Base-by-base conservation (phyloP, 164 flowering plant species). In the Magnolia kwangsiensis region DNA sequence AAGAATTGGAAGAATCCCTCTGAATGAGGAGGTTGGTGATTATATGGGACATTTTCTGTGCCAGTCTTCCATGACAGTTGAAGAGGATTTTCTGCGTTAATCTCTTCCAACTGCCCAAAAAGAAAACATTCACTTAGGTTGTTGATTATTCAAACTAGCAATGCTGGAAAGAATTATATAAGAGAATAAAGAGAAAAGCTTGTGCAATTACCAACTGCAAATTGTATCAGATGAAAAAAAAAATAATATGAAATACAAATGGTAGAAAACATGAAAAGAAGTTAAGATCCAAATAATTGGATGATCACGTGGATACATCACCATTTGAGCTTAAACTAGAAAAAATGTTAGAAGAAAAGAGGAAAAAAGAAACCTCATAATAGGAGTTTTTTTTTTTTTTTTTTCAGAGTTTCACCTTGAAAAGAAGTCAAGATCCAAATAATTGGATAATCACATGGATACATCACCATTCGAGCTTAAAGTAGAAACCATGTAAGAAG, bases 1-100 rank as follows among this genome's bases (percentile, higher is more conserved):
- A 89, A 51, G 66, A 88, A 89, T 74, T 88, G 92, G 80, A 86
- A 90, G 69, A 91, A 81, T 3, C 83, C 88, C 70, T 91, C 88
- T 29, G 88, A 70, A 31, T 86, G 91, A 78, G 86, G 71, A 71
- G 78, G 84, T 27, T 87, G 90, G 27, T 76, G 80, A 14, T 63
- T 80, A 71, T 78, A 90, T 0, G 78, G 70, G 37, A 84, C 80
- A 51, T 79, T 78, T 37, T 84, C 88, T n/a, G 82, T 85, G 51
- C 84, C 80, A 23, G 76, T 80, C 77, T 88, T 89, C 93, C 93
- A 91, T 58, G 89, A 72, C 18, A 76, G 79, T 71, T 79, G 82
- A 71, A 84, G 77, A 23, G 29, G 68, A 66, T 72, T 80, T 71
- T 73, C 78, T 63, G 72, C 64, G 21, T 72, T 51, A 19, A n/a